These are phyloP conservation scores for Penicillium occitanis DNA, from an alignment of 2,329 filamentous ascomycete species.

Conservation along the genomic window DNA sequence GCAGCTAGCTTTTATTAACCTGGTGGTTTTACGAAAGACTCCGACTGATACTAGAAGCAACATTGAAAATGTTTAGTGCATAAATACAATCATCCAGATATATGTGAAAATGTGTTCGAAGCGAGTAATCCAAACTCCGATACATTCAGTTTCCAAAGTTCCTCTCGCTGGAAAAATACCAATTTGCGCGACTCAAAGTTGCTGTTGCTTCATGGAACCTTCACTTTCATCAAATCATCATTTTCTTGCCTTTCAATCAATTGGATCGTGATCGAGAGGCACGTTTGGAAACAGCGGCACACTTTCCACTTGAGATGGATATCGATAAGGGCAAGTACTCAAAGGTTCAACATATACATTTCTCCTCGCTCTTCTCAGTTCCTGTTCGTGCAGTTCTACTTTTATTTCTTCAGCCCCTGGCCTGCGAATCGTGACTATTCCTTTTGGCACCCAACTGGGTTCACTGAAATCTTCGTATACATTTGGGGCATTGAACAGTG, in stretches of 20 bases:
- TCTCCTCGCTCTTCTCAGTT: background rate
- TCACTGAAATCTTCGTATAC: background rate
- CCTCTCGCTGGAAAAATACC: too few relatives aligned
- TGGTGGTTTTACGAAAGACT: background rate
- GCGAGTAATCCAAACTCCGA: too few relatives aligned
- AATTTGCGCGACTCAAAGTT: background rate
- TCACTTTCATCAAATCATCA: background rate
- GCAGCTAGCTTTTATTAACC: background rate
- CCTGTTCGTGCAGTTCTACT: background rate
- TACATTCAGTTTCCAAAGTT: too few relatives aligned
- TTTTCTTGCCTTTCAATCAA: background rate
- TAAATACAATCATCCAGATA: too few relatives aligned
- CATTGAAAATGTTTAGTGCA: too few relatives aligned
- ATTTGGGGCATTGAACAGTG: background rate
- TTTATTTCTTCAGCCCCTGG: background rate
- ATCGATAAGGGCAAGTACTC: background rate
- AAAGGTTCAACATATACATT: too few relatives aligned
- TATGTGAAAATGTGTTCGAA: too few relatives aligned
- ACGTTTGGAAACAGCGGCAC: background rate
- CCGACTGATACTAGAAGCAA: too few relatives aligned
- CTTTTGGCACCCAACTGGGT: background rate
- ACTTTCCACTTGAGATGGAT: background rate
- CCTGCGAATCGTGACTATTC: background rate
- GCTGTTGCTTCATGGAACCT: background rate
- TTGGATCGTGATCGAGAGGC: conserved; percentile 3